Evolutionary conservation across 2,329 filamentous ascomycete species (phyloP), one percentile per base, ranked within the genome.

Genomic region (Bisporella sp.): DNA sequence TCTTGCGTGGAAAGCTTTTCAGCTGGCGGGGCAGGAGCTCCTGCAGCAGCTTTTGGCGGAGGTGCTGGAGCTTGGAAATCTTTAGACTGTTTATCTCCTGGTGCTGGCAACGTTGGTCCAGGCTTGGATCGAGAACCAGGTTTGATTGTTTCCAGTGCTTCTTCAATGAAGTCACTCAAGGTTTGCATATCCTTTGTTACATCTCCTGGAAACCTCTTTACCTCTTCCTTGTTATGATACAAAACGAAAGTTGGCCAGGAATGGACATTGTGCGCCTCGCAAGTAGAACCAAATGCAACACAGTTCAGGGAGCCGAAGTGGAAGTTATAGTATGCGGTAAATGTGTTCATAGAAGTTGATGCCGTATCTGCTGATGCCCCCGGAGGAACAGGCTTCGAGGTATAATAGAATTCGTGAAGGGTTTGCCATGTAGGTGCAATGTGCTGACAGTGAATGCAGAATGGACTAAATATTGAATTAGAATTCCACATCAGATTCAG

Each of bases 351-450:
- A 55, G 71, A 78, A 59, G 68, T 73, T 61, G 71, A 73, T 60
- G 66, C 70, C 28, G 68, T 45, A 68, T 54, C 74, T 69, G 46
- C 48, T 5, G 57, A 39, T 11, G 55, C 45, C 8, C 53, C 55
- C 41, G 60, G 48, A 29, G 63, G 59, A 8, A 84, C 71, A 12
- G 86, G 85, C 61, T 89, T 84, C 37, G 89, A 93, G 37, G 91
- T 96, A 72, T 89, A 61, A 45, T 60, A 99, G 69, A 84, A 96
- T 71, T 99, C 93, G 75, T 97, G 96, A 11, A 92, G 69, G 5
- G 91, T 96, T 70, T 97, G 90, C 75, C 82, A 96, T 46, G 81
- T 84, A 6, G 93, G 93, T 47, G 88, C 89, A 63, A 89, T 87
- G 28, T 56, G 50, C 29, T 59, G 47, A 47, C 63, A 66, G 51